Evolutionary conservation across 352 stramenopile genomes (phyloP).

Genomic region (Albugo laibachii): DNA sequence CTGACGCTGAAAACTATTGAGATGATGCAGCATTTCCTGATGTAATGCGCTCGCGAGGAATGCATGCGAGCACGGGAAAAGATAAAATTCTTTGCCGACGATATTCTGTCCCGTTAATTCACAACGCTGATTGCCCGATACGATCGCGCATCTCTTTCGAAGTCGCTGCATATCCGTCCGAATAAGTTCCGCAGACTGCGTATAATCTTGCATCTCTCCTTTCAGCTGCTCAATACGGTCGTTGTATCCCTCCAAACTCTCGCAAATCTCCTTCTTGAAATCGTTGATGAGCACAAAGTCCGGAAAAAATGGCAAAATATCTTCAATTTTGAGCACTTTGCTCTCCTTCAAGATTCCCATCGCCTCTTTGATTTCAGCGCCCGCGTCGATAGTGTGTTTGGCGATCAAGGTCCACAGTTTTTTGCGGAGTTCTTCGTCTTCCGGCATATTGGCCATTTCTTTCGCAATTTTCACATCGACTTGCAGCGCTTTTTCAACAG

Average conservation of each 20-base stretch:
- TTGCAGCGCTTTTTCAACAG: conserved; percentile 79
- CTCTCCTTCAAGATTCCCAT: conserved; percentile 79
- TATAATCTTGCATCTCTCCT: conserved; percentile 87
- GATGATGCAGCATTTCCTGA: conserved; percentile 76
- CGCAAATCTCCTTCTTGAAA: conserved; percentile 91
- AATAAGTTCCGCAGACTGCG: conserved; percentile 76
- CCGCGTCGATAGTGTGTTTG: conserved; percentile 82
- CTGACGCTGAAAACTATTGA: conserved; percentile 77
- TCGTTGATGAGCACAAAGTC: conserved; percentile 91
- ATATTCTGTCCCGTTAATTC: conserved; percentile 80
- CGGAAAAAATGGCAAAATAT: conserved; percentile 88
- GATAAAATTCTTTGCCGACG: conserved; percentile 83
- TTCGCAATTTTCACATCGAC: conserved; percentile 87
- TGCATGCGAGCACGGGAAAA: conserved; percentile 87
- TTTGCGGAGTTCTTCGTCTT: conserved; percentile 78
- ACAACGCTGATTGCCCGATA: conserved; percentile 77
- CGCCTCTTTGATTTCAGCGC: conserved; percentile 62
- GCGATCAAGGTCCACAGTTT: conserved; percentile 88
- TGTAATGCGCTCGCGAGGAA: conserved; percentile 83
- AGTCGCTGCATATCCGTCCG: conserved; percentile 78
- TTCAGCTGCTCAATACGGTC: conserved; percentile 83
- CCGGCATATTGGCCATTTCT: conserved; percentile 79
- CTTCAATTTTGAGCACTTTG: conserved; percentile 80
- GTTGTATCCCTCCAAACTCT: conserved; percentile 82
- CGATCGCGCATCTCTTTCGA: conserved; percentile 65